Base-by-base conservation (phyloP, 2,329 filamentous ascomycete genomes). In the Calonectria pseudoturangicola region DNA sequence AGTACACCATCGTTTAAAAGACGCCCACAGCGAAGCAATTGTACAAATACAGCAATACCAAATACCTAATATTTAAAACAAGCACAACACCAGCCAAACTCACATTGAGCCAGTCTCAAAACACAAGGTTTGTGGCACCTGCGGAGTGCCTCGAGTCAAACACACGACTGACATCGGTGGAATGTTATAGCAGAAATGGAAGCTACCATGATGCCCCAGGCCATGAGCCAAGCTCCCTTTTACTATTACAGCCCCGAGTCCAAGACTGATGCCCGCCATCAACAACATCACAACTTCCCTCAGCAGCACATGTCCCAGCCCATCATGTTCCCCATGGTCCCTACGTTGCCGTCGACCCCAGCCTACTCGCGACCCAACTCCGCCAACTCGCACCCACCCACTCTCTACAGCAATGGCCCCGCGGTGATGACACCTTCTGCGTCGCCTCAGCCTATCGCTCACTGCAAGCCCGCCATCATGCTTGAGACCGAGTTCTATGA, bases 231-330 rank as follows among this genome's bases (percentile, higher is more conserved):
- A 86, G 91, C 92, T 77, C 88, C 94, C 72, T 97, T 95, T 88
- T 96, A 94, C 90, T 97, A 96, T 89, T 98, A 96, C 88, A 93
- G 92, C 81, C 92, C 93, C 77, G 94, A 97, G 79, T 89, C 93
- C 76, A 92, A 91, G 83, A 88, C 91, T 75, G 93, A 95, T 83
- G 89, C 90, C 81, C 90, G 92, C 81, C 93, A 96, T 85, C 75
- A 94, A 41, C 51, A 56, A 56, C 54, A 41, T 60, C 54, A 60
- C 54, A 60, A 60, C 85, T 96, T 95, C 87, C 85, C 86, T 74
- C 90, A 91, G 82, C 91, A 90, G 73, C 85, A 86, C 72, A 76
- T 80, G 73, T 86, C 85, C 74, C 88, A 88, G 78, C 85, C 87
- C 81, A 84, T 84, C 74, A 86, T 90, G 82, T 91, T 89, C 79